A percentile compares a stretch with the other conserved stretches of the same genome.
These are phyloP conservation scores for Thalia dealbata DNA, from an alignment of 176 grass and related monocot species.

Conservation along the genomic window DNA sequence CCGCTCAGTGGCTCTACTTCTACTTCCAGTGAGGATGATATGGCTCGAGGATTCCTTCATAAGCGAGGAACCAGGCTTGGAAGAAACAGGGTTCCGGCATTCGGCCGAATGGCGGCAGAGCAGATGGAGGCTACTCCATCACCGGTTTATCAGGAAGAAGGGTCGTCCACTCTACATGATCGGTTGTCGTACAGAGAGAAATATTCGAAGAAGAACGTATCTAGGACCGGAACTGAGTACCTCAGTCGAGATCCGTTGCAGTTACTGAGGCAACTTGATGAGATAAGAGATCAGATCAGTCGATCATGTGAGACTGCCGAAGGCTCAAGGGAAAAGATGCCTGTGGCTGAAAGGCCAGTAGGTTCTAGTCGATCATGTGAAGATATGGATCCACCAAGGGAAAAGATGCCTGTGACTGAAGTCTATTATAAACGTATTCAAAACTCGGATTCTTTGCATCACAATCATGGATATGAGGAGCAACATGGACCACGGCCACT, in stretches of 20 bases:
- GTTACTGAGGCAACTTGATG: slow-evolving; percentile 80
- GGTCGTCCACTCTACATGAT: not conserved
- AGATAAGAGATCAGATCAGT: slow-evolving; percentile 71
- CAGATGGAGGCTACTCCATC: not conserved
- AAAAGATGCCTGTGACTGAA: not conserved
- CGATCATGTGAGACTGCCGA: slow-evolving; percentile 46
- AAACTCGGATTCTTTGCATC: slow-evolving; percentile 6
- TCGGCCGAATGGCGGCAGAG: not conserved
- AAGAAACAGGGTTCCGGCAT: not conserved
- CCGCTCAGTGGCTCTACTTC: not conserved
- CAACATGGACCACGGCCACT: not conserved
- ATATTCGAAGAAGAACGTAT: not conserved
- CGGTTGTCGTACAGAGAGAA: not conserved
- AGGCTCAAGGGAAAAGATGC: slow-evolving; percentile 29
- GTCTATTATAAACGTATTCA: not conserved
- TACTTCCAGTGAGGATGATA: not conserved
- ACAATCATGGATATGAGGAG: slow-evolving; percentile 27
- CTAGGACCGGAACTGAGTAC: not conserved
- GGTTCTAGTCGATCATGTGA: not conserved
- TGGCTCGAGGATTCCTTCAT: not conserved
- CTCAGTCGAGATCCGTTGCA: slow-evolving; percentile 56
- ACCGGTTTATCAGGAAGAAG: not conserved
- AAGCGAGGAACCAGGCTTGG: not conserved
- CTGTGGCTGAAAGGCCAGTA: slow-evolving; percentile 12
- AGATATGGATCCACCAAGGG: not conserved